Conservation (phyloP, 2,329 filamentous ascomycete species). For the Neophaeococcomyces mojaviensis region DNA sequence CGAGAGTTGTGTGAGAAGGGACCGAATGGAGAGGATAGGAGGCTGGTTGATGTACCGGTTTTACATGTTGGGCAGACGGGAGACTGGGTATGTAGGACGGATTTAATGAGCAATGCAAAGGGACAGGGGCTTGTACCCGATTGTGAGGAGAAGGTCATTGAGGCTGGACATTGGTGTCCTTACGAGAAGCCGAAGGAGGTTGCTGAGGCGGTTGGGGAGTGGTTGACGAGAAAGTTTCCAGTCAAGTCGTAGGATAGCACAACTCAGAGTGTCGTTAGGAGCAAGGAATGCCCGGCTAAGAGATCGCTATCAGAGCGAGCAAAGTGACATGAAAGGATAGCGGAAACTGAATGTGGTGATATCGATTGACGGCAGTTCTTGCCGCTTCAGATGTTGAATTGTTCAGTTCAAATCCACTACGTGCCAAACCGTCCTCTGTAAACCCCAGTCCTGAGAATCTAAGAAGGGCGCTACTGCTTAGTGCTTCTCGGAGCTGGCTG, state of each 20-base stretch:
- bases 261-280: too few species aligned
- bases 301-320: too few species aligned
- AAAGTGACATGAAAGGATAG: too few species aligned
- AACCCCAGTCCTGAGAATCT: too few species aligned
- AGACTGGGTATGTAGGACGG: constrained; percentile 11
- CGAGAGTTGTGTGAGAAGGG: not conserved
- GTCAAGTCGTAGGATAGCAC: not conserved
- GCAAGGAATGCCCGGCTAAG: too few species aligned
- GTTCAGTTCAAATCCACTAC: too few species aligned
- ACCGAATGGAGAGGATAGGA: not conserved
- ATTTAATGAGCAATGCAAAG: constrained; percentile 7
- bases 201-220: constrained; percentile 7
- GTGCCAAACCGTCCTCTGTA: too few species aligned
- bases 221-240: constrained; percentile 8
- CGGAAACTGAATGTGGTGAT: too few species aligned
- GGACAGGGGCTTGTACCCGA: constrained; percentile 4
- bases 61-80: constrained; percentile 11
- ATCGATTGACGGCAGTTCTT: too few species aligned
- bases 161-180: constrained; percentile 11
- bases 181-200: constrained; percentile 7
- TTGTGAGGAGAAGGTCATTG: constrained; percentile 9
- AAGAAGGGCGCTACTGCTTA: too few species aligned
- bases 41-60: constrained; percentile 7
- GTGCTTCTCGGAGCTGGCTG: too few species aligned
- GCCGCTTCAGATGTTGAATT: too few species aligned